Conservation (phyloP, 441 rosid species). For the Adansonia gregorii region DNA sequence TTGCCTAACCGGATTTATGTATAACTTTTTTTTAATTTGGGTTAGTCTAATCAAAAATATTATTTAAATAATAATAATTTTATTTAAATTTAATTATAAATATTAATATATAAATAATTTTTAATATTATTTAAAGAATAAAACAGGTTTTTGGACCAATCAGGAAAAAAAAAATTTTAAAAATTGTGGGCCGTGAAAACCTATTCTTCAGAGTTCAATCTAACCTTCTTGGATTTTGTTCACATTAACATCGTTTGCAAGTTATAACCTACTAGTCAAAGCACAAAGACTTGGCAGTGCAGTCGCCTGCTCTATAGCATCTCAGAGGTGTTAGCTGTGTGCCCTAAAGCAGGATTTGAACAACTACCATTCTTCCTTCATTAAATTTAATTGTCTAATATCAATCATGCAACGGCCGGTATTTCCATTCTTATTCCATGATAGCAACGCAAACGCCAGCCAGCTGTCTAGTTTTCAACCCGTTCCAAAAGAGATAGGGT, state of each 20-base stretch:
- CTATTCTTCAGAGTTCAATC: not conserved
- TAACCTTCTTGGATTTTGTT: not conserved
- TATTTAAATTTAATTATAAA: no score
- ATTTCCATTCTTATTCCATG: not conserved
- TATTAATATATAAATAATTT: no score
- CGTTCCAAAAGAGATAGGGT: no score
- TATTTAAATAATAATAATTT: no score
- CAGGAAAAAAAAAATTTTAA: no score
- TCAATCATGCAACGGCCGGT: not conserved
- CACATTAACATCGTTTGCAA: not conserved
- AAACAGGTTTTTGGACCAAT: no score
- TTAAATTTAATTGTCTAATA: not conserved
- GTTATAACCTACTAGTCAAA: conserved; percentile 5
- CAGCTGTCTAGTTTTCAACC: no score
- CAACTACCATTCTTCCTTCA: conserved; percentile 16
- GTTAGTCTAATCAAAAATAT: no score
- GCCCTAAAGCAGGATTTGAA: not conserved
- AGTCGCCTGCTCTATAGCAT: not conserved
- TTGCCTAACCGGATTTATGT: no score
- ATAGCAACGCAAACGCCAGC: not conserved
- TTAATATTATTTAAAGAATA: no score
- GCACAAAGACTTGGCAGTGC: not conserved
- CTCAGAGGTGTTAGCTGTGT: conserved; percentile 7
- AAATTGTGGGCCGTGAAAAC: no score
- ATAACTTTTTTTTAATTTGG: no score